phyloP scores from a whole-genome alignment of 257 asterid species.

The Penstemon barbatus region DNA sequence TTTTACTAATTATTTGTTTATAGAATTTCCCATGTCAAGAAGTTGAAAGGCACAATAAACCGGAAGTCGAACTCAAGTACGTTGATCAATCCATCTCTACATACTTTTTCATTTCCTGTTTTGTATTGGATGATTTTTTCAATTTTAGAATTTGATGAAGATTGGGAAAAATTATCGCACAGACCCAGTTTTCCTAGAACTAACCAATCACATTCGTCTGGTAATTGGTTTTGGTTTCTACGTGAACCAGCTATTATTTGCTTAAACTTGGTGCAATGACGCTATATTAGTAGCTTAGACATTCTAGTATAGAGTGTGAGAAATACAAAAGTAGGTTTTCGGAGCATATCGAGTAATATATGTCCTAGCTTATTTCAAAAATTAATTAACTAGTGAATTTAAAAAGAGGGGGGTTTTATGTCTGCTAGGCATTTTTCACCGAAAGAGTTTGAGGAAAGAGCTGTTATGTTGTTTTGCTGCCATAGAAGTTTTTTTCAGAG shows the following conservation, averaged over 20 bases:
- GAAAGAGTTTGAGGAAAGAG: slow-evolving; percentile 6
- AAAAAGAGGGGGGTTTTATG: not conserved
- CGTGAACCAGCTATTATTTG: too few relatives aligned
- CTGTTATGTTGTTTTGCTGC: slow-evolving; percentile 14
- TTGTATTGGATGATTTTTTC: not conserved
- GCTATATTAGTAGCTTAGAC: too few relatives aligned
- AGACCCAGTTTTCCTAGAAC: too few relatives aligned
- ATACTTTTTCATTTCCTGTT: not conserved
- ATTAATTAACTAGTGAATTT: slow-evolving; percentile 1
- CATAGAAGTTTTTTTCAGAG: not conserved
- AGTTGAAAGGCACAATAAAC: slow-evolving; percentile 99
- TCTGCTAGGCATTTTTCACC: not conserved
- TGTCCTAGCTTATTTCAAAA: not conserved
- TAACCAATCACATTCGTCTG: too few relatives aligned
- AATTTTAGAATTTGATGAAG: slow-evolving; percentile 15
- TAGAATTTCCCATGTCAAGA: slow-evolving; percentile 99
- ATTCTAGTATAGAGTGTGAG: not conserved
- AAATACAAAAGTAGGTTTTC: not conserved
- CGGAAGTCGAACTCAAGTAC: slow-evolving; percentile 97
- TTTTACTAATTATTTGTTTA: slow-evolving; percentile 31
- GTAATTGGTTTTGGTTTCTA: too few relatives aligned
- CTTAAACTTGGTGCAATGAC: too few relatives aligned
- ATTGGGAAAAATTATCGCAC: not conserved
- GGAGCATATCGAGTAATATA: not conserved
- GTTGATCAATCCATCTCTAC: slow-evolving; percentile 26